A percentile compares a stretch with the other conserved stretches of the same genome.
phyloP scores from a whole-genome alignment of 345 rosid species.

The Orychophragmus violaceus region DNA sequence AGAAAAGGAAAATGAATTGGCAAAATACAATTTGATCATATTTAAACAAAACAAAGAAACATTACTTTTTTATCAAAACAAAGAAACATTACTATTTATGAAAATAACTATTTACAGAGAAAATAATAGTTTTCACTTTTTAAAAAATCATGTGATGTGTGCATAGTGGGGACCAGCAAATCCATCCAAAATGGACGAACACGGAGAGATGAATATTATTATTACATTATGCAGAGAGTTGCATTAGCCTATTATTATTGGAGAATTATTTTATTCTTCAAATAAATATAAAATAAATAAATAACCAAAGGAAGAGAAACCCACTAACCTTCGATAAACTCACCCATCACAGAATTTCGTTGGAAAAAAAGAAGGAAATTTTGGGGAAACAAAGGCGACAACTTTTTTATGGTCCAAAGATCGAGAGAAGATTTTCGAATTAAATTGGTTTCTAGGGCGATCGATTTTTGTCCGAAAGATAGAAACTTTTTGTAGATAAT shows the following conservation, averaged over 20 bases:
- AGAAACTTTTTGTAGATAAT: conserved; percentile 1
- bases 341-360: conserved; percentile 24
- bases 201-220: conserved; percentile 22
- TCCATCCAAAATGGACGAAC: conserved; percentile 23
- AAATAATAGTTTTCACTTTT: background rate
- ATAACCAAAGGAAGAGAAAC: conserved; percentile 8
- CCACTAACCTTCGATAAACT: conserved; percentile 33
- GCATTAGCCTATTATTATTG: conserved; percentile 21
- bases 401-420: conserved; percentile 29
- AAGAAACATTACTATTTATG: background rate
- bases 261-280: background rate
- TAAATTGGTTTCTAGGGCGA: background rate
- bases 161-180: conserved; percentile 33
- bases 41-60: background rate
- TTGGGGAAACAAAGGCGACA: conserved; percentile 27
- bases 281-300: background rate
- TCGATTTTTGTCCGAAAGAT: conserved; percentile 26
- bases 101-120: background rate
- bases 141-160: conserved; percentile 4
- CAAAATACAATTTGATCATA: background rate
- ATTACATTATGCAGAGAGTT: conserved; percentile 27
- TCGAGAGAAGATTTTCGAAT: conserved; percentile 12
- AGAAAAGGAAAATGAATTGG: background rate
- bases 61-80: background rate
- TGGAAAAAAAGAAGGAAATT: background rate